Conservation (phyloP, 2,329 filamentous ascomycete genomes). For the Thielaviopsis ethacetica region DNA sequence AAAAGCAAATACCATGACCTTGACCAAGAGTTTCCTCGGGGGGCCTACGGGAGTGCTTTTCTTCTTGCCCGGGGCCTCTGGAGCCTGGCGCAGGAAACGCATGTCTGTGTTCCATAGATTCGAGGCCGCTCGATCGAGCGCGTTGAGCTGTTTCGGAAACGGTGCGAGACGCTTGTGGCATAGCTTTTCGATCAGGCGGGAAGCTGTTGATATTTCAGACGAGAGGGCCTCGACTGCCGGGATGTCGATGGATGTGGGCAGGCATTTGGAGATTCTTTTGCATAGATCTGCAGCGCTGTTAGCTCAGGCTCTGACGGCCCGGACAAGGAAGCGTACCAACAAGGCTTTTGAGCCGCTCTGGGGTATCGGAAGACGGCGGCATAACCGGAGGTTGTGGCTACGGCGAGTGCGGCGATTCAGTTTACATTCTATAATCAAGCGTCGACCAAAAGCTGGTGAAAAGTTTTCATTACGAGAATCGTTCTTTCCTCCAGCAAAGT, state of each 20-base stretch:
- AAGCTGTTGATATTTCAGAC: conserved; percentile 18
- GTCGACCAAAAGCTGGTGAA: background rate
- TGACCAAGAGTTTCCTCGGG: conserved; percentile 20
- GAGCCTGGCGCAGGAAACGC: conserved; percentile 36
- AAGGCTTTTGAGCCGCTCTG: background rate
- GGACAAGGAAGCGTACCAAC: background rate
- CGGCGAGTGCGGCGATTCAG: too few species aligned
- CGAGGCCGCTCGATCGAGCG: conserved; percentile 40
- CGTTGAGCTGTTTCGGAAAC: conserved; percentile 14
- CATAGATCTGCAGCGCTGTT: conserved; percentile 8
- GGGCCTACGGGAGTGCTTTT: conserved; percentile 13
- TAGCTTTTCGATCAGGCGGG: conserved; percentile 15
- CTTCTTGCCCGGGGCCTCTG: conserved; percentile 29
- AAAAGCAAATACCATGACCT: conserved; percentile 43
- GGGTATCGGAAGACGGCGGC: background rate
- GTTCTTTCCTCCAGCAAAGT: background rate
- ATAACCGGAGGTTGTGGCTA: background rate
- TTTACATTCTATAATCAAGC: too few species aligned
- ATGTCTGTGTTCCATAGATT: conserved; percentile 53
- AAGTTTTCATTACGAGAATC: background rate
- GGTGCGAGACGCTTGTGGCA: background rate
- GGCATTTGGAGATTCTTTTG: conserved; percentile 2
- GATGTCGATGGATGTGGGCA: conserved; percentile 13
- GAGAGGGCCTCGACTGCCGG: conserved; percentile 16
- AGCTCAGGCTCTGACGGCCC: background rate